Percentiles rank a stretch among this genome's conserved stretches.
Conservation (phyloP, 2,329 filamentous ascomycete species). For the Sporothrix humicola region DNA sequence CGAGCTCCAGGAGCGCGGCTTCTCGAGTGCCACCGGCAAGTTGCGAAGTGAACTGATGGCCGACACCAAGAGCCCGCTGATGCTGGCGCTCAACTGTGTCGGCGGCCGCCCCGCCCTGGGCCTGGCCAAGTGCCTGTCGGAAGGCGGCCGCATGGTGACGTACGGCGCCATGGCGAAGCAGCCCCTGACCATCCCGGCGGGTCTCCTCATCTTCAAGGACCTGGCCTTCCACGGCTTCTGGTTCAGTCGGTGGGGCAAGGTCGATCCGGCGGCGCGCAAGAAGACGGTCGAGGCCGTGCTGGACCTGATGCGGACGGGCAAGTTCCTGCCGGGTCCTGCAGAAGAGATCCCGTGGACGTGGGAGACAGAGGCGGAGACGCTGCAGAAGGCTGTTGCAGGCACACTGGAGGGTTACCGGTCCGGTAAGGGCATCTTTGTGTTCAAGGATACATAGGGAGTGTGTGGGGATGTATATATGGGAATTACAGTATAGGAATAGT, state of each 20-base stretch:
- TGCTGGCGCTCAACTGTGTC: slow-evolving; percentile 88
- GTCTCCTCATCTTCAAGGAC: slow-evolving; percentile 91
- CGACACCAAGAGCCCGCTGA: slow-evolving; percentile 60
- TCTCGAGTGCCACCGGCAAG: slow-evolving; percentile 55
- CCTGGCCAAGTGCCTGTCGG: slow-evolving; percentile 74
- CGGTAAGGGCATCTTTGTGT: slow-evolving; percentile 91
- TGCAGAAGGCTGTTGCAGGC: slow-evolving; percentile 78
- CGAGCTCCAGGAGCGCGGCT: slow-evolving; percentile 62
- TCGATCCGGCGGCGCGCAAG: slow-evolving; percentile 73
- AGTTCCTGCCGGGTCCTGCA: slow-evolving; percentile 84
- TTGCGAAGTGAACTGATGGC: slow-evolving; percentile 68
- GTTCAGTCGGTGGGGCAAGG: slow-evolving; percentile 87
- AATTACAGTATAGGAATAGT: neutral
- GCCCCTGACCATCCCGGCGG: slow-evolving; percentile 80
- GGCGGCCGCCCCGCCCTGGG: slow-evolving; percentile 83
- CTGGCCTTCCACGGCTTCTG: slow-evolving; percentile 91
- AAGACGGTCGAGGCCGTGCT: slow-evolving; percentile 86
- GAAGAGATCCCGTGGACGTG: slow-evolving; percentile 82
- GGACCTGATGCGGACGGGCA: slow-evolving; percentile 71
- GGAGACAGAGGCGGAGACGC: slow-evolving; percentile 71
- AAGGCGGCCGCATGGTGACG: slow-evolving; percentile 78
- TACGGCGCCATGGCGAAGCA: slow-evolving; percentile 96
- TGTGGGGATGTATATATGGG: neutral
- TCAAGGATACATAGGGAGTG: slow-evolving; percentile 60
- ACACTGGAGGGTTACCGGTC: slow-evolving; percentile 82